phyloP scores from a whole-genome alignment of 176 grass and related monocot species.

The Aegilops speltoides region DNA sequence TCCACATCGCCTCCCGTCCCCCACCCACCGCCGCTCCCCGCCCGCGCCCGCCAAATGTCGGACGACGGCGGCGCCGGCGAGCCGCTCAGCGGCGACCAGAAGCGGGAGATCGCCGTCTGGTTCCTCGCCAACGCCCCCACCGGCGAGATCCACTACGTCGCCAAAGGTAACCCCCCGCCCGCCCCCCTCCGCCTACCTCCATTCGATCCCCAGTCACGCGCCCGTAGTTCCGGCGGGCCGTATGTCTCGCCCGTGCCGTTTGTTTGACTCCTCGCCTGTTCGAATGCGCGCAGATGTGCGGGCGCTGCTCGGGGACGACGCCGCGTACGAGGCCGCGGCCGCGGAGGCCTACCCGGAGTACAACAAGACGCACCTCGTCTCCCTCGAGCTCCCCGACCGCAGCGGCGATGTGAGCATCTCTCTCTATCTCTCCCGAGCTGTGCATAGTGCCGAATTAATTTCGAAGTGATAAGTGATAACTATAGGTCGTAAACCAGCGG shows the following conservation, averaged over 20 bases:
- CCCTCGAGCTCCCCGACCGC: slow-evolving; percentile 82
- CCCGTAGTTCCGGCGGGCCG: not conserved
- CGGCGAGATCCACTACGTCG: slow-evolving; percentile 98
- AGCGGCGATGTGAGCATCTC: slow-evolving; percentile 81
- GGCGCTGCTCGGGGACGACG: slow-evolving; percentile 67
- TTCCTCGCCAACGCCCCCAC: slow-evolving; percentile 91
- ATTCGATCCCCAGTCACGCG: not conserved
- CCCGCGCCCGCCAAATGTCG: slow-evolving; percentile 58
- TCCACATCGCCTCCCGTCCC: not conserved
- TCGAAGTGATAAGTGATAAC: not conserved
- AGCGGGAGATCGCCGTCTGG: slow-evolving; percentile 86
- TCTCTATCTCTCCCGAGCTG: not conserved
- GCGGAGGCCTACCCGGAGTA: slow-evolving; percentile 84
- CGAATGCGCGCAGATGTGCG: slow-evolving; percentile 72
- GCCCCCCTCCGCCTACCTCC: not conserved
- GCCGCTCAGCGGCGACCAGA: slow-evolving; percentile 68
- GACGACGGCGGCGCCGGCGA: slow-evolving; percentile 53
- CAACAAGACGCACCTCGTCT: slow-evolving; percentile 81
- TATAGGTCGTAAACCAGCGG: not conserved
- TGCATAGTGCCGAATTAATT: not conserved
- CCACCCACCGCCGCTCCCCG: not conserved
- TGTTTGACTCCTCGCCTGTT: slow-evolving; percentile 1
- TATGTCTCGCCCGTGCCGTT: not conserved
- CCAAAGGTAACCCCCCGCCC: slow-evolving; percentile 57
- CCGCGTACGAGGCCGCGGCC: slow-evolving; percentile 78